Evolutionary conservation across 164 flowering plant species (phyloP).

Genomic region (Berberis vulgaris): DNA sequence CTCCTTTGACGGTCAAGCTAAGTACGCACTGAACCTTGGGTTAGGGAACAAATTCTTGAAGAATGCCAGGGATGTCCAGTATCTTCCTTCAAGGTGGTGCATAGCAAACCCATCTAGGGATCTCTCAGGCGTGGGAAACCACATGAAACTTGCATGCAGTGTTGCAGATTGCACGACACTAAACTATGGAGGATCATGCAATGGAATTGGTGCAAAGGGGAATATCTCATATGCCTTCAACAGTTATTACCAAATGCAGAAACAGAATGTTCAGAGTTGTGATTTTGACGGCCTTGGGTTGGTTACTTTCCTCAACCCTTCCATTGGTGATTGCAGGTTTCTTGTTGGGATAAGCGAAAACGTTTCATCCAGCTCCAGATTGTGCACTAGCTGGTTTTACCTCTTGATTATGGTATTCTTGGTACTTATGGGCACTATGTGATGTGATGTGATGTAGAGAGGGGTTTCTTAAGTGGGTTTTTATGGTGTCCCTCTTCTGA

Average conservation of each 20-base stretch:
- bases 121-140: constrained; percentile 47
- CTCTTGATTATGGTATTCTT: constrained; percentile 16
- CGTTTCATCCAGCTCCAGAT: constrained; percentile 10
- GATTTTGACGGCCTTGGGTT: constrained; percentile 86
- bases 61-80: constrained; percentile 65
- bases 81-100: constrained; percentile 92
- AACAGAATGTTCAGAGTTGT: constrained; percentile 65
- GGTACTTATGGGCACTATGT: constrained; percentile 8
- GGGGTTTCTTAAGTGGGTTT: constrained; percentile 23
- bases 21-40: constrained; percentile 69
- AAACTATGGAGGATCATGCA: constrained; percentile 81
- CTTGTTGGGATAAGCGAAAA: constrained; percentile 61
- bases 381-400: background rate
- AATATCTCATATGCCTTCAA: constrained; percentile 90
- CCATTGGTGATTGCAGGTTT: constrained; percentile 79
- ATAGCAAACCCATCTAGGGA: constrained; percentile 67
- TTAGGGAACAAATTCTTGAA: constrained; percentile 46
- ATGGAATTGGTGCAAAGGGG: constrained; percentile 68
- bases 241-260: constrained; percentile 79
- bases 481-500: constrained; percentile 15
- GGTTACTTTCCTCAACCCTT: constrained; percentile 79
- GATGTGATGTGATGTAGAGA: background rate
- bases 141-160: constrained; percentile 69
- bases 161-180: constrained; percentile 84
- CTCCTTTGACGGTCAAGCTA: constrained; percentile 88